Evolutionary conservation across 495 filamentous ascomycete genomes (phyloP).

Genomic region (Tuber indicum): DNA sequence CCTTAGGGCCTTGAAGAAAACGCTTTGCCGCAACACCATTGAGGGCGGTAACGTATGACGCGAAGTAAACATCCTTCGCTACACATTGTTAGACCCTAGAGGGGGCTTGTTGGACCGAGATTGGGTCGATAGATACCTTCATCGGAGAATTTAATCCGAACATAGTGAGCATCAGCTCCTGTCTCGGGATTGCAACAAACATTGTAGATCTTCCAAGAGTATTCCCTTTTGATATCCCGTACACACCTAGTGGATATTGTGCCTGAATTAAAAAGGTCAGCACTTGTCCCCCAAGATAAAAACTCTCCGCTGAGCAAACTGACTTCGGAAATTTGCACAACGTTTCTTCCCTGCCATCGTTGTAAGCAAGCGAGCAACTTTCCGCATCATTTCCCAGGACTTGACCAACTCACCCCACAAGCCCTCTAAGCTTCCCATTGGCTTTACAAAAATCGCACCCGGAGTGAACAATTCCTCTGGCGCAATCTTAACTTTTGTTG

Average conservation of each 20-base stretch:
- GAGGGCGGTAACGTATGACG: constrained; percentile 17
- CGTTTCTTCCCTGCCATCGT: constrained; percentile 22
- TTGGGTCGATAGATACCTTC: neutral
- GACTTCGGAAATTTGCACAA: constrained; percentile 18
- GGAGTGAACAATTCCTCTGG: constrained; percentile 31
- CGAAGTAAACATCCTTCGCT: constrained; percentile 16
- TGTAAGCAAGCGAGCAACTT: constrained; percentile 6
- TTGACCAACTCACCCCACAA: constrained; percentile 21
- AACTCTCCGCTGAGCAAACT: neutral
- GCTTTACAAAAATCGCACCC: constrained; percentile 13
- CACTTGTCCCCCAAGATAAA: neutral
- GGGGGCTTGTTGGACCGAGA: neutral
- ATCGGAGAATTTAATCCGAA: constrained; percentile 23
- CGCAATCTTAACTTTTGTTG: constrained; percentile 13
- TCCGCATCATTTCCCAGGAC: neutral
- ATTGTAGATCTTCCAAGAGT: constrained; percentile 39
- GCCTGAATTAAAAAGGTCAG: neutral
- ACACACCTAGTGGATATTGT: constrained; percentile 36
- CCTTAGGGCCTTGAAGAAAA: constrained; percentile 26
- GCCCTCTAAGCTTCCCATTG: constrained; percentile 12
- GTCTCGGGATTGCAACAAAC: constrained; percentile 24
- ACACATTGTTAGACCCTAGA: neutral
- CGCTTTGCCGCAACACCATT: constrained; percentile 37
- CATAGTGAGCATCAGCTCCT: constrained; percentile 31
- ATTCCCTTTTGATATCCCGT: constrained; percentile 35